phyloP scores from a whole-genome alignment of 116 monocot species.

The Papilionanthe hybrid region DNA sequence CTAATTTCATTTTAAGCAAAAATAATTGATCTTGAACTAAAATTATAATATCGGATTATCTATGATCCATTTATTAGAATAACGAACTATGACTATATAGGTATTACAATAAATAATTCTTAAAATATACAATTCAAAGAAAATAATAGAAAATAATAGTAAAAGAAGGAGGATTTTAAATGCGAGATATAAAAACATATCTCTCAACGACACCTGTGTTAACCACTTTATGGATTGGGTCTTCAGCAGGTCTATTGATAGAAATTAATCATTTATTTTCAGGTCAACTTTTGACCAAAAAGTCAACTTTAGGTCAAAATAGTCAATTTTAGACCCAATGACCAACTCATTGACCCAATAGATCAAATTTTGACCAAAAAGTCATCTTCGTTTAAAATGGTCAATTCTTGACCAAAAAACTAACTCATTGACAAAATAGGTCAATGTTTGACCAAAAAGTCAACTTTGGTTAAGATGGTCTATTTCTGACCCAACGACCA shows the following conservation, averaged over 20 bases:
- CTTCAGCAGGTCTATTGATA: slow-evolving; percentile 1
- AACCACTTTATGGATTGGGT: slow-evolving; percentile 1
- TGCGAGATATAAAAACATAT: slow-evolving; percentile 1
- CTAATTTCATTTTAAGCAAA: neutral
- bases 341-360: too few relatives aligned
- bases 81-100: too few relatives aligned
- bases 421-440: too few relatives aligned
- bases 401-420: too few relatives aligned
- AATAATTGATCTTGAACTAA: neutral
- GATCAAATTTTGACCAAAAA: too few relatives aligned
- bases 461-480: too few relatives aligned
- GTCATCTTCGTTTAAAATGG: too few relatives aligned
- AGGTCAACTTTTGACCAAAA: too few relatives aligned
- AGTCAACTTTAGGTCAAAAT: too few relatives aligned
- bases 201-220: neutral
- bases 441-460: too few relatives aligned
- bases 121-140: neutral
- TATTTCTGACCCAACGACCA: too few relatives aligned
- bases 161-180: neutral
- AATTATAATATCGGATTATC: neutral
- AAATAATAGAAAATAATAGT: neutral
- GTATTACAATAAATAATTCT: neutral
- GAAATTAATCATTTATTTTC: neutral
- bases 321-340: too few relatives aligned
- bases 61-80: neutral